phyloP scores from a whole-genome alignment of 805 yeast genomes.

The Teunomyces gatunensis region DNA sequence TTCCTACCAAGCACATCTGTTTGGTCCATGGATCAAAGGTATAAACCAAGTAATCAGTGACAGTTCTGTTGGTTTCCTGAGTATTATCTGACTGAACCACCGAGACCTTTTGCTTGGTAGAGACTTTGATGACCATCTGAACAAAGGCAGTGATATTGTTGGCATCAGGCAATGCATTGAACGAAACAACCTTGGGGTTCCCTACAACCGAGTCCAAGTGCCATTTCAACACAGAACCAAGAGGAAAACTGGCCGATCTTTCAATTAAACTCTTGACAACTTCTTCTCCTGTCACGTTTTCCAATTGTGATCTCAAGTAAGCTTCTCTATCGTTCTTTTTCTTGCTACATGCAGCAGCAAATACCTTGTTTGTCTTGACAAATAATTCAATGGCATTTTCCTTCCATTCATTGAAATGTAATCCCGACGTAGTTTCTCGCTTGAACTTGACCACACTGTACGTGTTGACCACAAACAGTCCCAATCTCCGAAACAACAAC shows the following conservation, averaged over 20 bases:
- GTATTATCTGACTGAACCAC: slow-evolving; percentile 19
- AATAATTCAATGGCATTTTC: slow-evolving; percentile 77
- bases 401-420: slow-evolving; percentile 77
- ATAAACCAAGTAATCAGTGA: slow-evolving; percentile 37
- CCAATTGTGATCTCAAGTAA: slow-evolving; percentile 42
- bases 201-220: slow-evolving; percentile 65
- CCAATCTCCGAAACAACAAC: slow-evolving; percentile 59
- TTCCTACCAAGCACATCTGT: slow-evolving; percentile 39
- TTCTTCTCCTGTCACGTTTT: slow-evolving; percentile 33
- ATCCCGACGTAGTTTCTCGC: slow-evolving; percentile 40
- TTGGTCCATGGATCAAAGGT: slow-evolving; percentile 39
- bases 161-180: slow-evolving; percentile 61
- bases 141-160: slow-evolving; percentile 36
- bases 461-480: slow-evolving; percentile 66
- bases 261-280: slow-evolving; percentile 30
- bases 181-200: slow-evolving; percentile 69
- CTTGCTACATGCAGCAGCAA: slow-evolving; percentile 52
- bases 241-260: slow-evolving; percentile 48
- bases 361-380: slow-evolving; percentile 76
- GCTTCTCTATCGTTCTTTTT: slow-evolving; percentile 31
- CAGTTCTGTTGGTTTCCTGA: slow-evolving; percentile 24
- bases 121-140: slow-evolving; percentile 38
- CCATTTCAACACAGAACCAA: slow-evolving; percentile 65
- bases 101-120: slow-evolving; percentile 36
- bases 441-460: slow-evolving; percentile 47